Conservation (phyloP, 139 green algal species). For the Chlorella vulgaris region DNA sequence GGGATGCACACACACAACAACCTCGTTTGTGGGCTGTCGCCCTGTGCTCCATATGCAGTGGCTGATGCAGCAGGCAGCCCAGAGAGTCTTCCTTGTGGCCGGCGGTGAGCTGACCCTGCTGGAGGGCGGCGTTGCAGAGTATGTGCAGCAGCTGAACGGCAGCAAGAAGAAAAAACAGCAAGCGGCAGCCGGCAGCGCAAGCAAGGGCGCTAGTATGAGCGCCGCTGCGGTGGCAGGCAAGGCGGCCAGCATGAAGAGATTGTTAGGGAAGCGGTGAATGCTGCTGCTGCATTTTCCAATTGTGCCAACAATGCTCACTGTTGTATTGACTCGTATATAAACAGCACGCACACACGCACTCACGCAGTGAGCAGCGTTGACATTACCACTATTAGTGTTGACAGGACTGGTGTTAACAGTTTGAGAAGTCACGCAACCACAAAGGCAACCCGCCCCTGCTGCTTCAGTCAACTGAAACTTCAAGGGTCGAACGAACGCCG, state of each 20-base stretch:
- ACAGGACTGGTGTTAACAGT: neutral
- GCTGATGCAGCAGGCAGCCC: slow-evolving; percentile 34
- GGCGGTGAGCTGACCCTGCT: neutral
- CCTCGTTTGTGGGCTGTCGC: neutral
- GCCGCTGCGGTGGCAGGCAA: neutral
- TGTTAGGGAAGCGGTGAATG: neutral
- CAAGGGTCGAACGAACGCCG: neutral
- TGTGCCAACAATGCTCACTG: neutral
- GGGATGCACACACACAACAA: too few species aligned
- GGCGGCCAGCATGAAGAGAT: neutral
- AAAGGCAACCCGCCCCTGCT: neutral
- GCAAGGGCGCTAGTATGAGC: neutral
- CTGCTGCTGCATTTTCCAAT: neutral
- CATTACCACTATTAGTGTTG: neutral
- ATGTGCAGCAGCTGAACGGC: slow-evolving; percentile 31
- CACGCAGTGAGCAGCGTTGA: neutral
- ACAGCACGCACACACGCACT: neutral
- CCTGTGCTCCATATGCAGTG: slow-evolving; percentile 5
- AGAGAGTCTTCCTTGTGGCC: slow-evolving; percentile 20
- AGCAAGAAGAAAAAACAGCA: neutral
- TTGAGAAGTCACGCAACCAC: neutral
- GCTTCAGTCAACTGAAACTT: neutral
- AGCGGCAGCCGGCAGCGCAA: neutral
- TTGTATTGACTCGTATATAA: neutral
- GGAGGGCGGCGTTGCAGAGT: slow-evolving; percentile 29